Percentiles rank a stretch among this genome's conserved stretches.
These are phyloP conservation scores for Gossypium sturtianum DNA, from an alignment of 345 rosid species.

Conservation along the genomic window DNA sequence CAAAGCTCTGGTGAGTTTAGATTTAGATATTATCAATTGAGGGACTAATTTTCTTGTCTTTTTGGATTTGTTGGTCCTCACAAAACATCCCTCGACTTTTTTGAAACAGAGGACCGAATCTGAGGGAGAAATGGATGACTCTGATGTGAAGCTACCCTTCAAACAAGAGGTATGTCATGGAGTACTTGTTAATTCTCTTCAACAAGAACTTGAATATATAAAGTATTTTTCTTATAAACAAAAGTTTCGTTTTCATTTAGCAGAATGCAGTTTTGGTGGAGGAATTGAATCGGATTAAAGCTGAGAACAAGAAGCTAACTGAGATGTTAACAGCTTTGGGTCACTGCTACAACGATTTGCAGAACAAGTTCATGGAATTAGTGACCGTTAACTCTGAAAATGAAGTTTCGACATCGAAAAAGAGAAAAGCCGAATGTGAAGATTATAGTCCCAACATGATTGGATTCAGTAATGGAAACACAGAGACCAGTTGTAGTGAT, in stretches of 20 bases:
- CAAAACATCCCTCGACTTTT: neutral
- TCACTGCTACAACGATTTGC: slow-evolving; percentile 29
- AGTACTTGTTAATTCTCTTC: neutral
- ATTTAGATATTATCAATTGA: neutral
- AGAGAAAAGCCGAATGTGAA: slow-evolving; percentile 40
- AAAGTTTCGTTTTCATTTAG: neutral
- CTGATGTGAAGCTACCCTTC: slow-evolving; percentile 18
- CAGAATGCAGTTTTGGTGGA: slow-evolving; percentile 32
- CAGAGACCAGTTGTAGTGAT: slow-evolving; percentile 47
- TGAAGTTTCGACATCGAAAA: slow-evolving; percentile 24
- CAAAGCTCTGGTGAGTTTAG: slow-evolving; percentile 39
- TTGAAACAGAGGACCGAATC: slow-evolving; percentile 31
- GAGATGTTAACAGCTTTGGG: slow-evolving; percentile 29
- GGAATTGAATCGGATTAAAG: slow-evolving; percentile 42
- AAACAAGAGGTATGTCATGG: slow-evolving; percentile 34
- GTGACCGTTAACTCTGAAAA: slow-evolving; percentile 18
- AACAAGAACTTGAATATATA: neutral
- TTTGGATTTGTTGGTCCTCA: neutral
- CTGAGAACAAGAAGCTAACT: slow-evolving; percentile 50
- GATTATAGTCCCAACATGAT: slow-evolving; percentile 24
- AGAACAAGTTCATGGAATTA: slow-evolving; percentile 32
- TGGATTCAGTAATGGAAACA: slow-evolving; percentile 18
- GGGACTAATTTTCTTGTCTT: neutral
- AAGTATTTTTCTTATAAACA: neutral
- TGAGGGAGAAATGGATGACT: slow-evolving; percentile 12